These are phyloP conservation scores for Zostera marina DNA, from an alignment of 116 monocot genomes.

Conservation along the genomic window DNA sequence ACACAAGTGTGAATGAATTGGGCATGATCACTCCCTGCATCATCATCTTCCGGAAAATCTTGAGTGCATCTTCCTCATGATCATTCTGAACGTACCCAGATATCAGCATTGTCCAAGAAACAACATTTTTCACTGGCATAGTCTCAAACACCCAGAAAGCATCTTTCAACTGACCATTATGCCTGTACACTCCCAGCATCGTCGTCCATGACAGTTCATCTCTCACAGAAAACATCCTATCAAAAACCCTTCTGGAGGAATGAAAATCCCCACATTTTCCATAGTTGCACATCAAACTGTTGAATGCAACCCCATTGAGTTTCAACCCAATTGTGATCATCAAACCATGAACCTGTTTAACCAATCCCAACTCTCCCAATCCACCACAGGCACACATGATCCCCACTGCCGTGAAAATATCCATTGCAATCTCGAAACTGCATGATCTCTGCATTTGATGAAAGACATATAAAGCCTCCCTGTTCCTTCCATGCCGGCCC, in stretches of 20 bases:
- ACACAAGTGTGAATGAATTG: slow-evolving; percentile 41
- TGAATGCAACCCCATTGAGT: slow-evolving; percentile 26
- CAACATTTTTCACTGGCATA: slow-evolving; percentile 29
- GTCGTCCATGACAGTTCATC: slow-evolving; percentile 54
- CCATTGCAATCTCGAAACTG: slow-evolving; percentile 8
- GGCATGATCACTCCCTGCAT: slow-evolving; percentile 17
- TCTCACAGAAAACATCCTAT: slow-evolving; percentile 17
- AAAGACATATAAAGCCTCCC: slow-evolving; percentile 22
- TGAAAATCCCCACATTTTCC: slow-evolving; percentile 37
- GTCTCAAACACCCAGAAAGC: slow-evolving; percentile 24
- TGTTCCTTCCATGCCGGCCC: slow-evolving; percentile 11
- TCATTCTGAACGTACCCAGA: slow-evolving; percentile 46
- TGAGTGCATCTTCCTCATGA: slow-evolving; percentile 33
- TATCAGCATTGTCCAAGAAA: slow-evolving; percentile 58
- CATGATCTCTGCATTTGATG: slow-evolving; percentile 8
- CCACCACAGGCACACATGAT: slow-evolving; percentile 28
- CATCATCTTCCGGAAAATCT: slow-evolving; percentile 44
- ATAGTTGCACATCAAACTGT: slow-evolving; percentile 46
- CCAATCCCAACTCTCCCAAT: slow-evolving; percentile 4
- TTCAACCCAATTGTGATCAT: slow-evolving; percentile 19
- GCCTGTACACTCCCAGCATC: slow-evolving; percentile 26
- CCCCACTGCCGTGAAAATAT: slow-evolving; percentile 51
- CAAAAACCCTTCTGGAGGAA: slow-evolving; percentile 20
- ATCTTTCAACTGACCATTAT: slow-evolving; percentile 11
- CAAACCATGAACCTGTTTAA: slow-evolving; percentile 30